Conservation (phyloP, 768 basidiomycete species). For the Lepiota venenata region DNA sequence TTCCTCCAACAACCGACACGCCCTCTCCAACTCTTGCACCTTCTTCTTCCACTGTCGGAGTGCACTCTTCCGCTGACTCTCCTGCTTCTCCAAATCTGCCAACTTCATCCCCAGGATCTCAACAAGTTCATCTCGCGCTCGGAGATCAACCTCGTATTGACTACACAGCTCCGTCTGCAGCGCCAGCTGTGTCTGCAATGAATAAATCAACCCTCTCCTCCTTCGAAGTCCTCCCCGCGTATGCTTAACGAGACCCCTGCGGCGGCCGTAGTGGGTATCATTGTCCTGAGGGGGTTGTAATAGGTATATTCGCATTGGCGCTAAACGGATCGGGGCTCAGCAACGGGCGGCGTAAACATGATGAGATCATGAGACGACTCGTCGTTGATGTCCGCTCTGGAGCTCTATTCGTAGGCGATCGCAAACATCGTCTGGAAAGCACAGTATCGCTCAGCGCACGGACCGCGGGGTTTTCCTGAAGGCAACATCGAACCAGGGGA, state of each 20-base stretch:
- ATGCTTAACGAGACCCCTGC: constrained; percentile 36
- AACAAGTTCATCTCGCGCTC: constrained; percentile 71
- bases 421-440: constrained; percentile 56
- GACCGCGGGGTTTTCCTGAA: constrained; percentile 37
- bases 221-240: constrained; percentile 59
- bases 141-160: constrained; percentile 75
- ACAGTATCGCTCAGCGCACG: constrained; percentile 64
- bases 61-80: constrained; percentile 50
- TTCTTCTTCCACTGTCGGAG: constrained; percentile 73
- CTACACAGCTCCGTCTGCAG: constrained; percentile 72
- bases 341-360: constrained; percentile 35
- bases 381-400: constrained; percentile 70
- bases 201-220: constrained; percentile 71
- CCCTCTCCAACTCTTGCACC: constrained; percentile 67
- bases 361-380: constrained; percentile 45
- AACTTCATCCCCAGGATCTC: constrained; percentile 55
- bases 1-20: constrained; percentile 70
- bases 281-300: constrained; percentile 71
- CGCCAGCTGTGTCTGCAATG: constrained; percentile 70
- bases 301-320: constrained; percentile 70
- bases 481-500: constrained; percentile 15
- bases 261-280: constrained; percentile 70
- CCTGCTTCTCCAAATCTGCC: constrained; percentile 56
- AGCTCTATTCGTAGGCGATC: constrained; percentile 26
- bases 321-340: constrained; percentile 74